These are phyloP conservation scores for Globisporangium apiculatum DNA, from an alignment of 352 stramenopile species.

Conservation along the genomic window DNA sequence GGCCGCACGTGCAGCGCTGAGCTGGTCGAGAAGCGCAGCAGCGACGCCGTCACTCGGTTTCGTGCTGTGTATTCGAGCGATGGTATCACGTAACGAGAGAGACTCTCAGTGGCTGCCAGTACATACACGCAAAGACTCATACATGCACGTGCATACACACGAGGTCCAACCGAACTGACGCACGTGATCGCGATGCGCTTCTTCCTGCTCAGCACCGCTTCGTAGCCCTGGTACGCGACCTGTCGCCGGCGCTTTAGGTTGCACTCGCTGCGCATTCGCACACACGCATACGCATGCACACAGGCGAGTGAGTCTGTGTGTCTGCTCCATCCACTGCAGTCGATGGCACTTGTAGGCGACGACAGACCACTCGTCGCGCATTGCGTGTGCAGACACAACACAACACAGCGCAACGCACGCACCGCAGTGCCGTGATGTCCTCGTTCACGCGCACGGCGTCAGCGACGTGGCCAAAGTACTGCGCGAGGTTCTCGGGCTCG, in stretches of 20 bases:
- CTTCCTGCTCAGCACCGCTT: constrained; percentile 66
- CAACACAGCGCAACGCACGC: constrained; percentile 2
- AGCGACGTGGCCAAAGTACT: constrained; percentile 72
- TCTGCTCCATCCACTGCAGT: no score
- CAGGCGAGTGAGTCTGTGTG: background rate
- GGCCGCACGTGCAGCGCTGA: background rate
- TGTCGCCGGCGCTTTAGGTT: constrained; percentile 64
- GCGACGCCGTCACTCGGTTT: constrained; percentile 8
- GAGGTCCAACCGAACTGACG: background rate
- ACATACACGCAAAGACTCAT: background rate
- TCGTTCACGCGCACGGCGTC: constrained; percentile 46
- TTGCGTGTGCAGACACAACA: background rate
- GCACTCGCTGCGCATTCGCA: constrained; percentile 25
- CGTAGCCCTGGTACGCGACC: constrained; percentile 58
- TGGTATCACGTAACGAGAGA: no score
- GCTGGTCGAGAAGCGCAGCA: constrained; percentile 4
- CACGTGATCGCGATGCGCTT: constrained; percentile 35
- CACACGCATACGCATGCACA: background rate
- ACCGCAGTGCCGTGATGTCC: constrained; percentile 47
- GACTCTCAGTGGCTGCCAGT: no score
- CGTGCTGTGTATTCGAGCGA: background rate
- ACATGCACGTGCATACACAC: background rate
- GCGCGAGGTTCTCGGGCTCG: constrained; percentile 48
- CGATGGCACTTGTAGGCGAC: no score
- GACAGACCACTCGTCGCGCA: no score